Evolutionary conservation across 257 asterid species (phyloP).

Genomic region (Solanum boliviense): DNA sequence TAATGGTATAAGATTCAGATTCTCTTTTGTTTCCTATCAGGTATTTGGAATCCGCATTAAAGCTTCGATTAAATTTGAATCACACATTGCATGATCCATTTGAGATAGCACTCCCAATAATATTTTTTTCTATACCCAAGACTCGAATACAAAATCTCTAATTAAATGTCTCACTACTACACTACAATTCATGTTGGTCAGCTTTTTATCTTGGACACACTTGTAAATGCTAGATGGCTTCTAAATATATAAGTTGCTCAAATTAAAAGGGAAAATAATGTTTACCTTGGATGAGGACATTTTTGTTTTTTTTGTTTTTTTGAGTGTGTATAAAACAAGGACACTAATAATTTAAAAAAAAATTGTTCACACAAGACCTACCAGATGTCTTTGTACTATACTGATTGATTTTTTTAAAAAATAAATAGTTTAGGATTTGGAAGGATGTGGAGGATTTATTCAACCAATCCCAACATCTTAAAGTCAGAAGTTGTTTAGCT

Average conservation of each 20-base stretch:
- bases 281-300: not conserved
- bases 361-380: not conserved
- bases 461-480: not conserved
- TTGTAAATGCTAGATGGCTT: not conserved
- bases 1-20: too few relatives aligned
- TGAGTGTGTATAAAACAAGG: not conserved
- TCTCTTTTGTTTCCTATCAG: too few relatives aligned
- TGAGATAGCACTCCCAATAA: too few relatives aligned
- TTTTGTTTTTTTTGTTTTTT: too few relatives aligned
- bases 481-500: not conserved
- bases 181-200: too few relatives aligned
- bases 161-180: too few relatives aligned
- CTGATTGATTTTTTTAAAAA: not conserved
- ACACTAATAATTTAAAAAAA: not conserved
- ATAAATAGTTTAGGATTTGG: not conserved
- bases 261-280: not conserved
- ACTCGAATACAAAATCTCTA: too few relatives aligned
- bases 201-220: not conserved
- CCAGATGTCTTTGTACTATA: not conserved
- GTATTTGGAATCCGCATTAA: rapidly evolving
- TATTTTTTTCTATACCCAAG: too few relatives aligned
- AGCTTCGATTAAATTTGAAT: too few relatives aligned
- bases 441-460: too few relatives aligned
- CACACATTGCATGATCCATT: too few relatives aligned
- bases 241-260: not conserved